Evolutionary conservation across 2,329 filamentous ascomycete genomes (phyloP).

Genomic region (Hirsutella thompsonii): DNA sequence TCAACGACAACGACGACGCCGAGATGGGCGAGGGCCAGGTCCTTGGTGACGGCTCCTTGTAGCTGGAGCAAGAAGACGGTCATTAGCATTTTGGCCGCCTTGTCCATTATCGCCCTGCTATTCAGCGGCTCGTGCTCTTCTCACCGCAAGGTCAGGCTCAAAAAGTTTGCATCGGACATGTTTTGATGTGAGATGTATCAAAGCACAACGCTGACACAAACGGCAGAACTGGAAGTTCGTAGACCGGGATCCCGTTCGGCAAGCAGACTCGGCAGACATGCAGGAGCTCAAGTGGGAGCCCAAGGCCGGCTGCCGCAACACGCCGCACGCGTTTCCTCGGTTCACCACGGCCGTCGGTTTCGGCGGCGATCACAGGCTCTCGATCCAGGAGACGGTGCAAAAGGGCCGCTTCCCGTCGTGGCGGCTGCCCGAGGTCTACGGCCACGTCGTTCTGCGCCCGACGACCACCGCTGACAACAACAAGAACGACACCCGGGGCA

Average conservation of each 20-base stretch:
- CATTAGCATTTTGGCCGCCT: constrained; percentile 17
- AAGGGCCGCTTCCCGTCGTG: constrained; percentile 6
- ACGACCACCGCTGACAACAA: no score
- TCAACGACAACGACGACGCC: constrained; percentile 26
- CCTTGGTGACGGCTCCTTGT: no score
- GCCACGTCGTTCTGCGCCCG: constrained; percentile 32
- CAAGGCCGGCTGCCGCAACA: constrained; percentile 13
- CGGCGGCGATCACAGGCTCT: constrained; percentile 19
- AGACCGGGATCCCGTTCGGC: constrained; percentile 12
- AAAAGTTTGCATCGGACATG: not conserved
- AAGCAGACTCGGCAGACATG: constrained; percentile 8
- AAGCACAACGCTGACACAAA: no score
- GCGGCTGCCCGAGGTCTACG: constrained; percentile 24
- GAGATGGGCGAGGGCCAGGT: constrained; percentile 17
- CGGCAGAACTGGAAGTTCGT: constrained; percentile 10
- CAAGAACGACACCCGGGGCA: constrained; percentile 18
- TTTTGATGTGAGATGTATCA: no score
- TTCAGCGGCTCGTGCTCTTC: constrained; percentile 9
- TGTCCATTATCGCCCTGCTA: constrained; percentile 17
- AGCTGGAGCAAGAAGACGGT: constrained; percentile 13
- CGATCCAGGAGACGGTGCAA: constrained; percentile 23
- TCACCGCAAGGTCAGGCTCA: constrained; percentile 16
- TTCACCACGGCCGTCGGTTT: constrained; percentile 18
- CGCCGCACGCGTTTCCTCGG: constrained; percentile 8
- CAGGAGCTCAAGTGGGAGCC: constrained; percentile 15